Base-by-base conservation (phyloP, 805 yeast genomes). In the Torulaspora maleeae region DNA sequence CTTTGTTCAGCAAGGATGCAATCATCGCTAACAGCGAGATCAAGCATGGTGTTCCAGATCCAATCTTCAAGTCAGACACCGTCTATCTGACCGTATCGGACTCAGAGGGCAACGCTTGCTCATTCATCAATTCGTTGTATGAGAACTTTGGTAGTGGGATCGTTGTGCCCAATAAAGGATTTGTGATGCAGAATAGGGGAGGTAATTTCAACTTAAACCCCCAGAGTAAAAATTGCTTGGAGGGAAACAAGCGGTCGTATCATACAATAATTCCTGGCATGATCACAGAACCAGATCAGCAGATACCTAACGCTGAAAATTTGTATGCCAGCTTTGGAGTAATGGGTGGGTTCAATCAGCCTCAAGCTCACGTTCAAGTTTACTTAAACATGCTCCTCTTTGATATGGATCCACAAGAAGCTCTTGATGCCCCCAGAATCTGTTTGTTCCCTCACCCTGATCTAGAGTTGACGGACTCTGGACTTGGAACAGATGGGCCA, bases 301-400 rank as follows among this genome's bases (percentile, higher is more conserved):
- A 13, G 11, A 24, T 6, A 15, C 17, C 29, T n/a, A 37, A 22
- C 11, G 5, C 35, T 7, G 68, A 68, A 4, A 49, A 52, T 2
- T 64, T 86, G n/a, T 80, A 73, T 56, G 88, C 89, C 0, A 67
- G 82, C n/a, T 82, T 74, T 54, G 93, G 91, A 40, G 85, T 83
- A 49, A 85, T 84, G 88, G 95, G 95, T 13, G 95, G 91, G 0
- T 86, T 80, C 67, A 84, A 82, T 70, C 95, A 86, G 62, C 95
- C 95, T 2, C 87, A 83, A 55, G 90, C 90, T 1, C 95, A 86
- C 54, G 79, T 86, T 5, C 91, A 84, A 61, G 90, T 83, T 29
- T 81, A 77, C 30, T 64, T 85, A 50, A 86, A 86, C 60, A 61
- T 86, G 72, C 55, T 74, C 2, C 58, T 80, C 10, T 86, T 82